Base-by-base conservation (phyloP, 371 early-diverging fungal genomes). In the Nematocida sp. region DNA sequence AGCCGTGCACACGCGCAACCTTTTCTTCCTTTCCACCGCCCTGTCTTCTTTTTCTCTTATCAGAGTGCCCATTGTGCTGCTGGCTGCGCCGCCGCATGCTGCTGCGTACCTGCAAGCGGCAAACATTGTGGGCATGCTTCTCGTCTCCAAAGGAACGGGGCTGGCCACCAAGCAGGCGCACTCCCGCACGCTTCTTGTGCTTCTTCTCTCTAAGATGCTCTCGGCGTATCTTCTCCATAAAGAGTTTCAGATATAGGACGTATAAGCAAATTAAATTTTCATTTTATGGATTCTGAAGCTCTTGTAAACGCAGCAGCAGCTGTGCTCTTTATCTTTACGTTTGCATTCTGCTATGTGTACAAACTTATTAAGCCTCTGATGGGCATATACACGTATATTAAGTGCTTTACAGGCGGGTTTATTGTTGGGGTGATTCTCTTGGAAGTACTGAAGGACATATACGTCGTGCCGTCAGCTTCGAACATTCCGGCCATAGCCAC, bases 371-470 rank as follows among this genome's bases (percentile, higher is more conserved):
- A 40, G 40, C 57, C 76, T 0, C 29, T 46, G 21, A 62, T 57
- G 34, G 67, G 56, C 19, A 38, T 80, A 17, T 66, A 74, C 27
- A 41, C 52, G 2, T 76, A 80, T 70, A 54, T 76, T 19, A 80
- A 80, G 52, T 80, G 80, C 46, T 62, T 80, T 21, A 53, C 80
- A 17, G 77, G 80, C 5, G 80, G 80, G 17, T 65, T 80, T 45
- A 76, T 80, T 32, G 56, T 80, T 21, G 62, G 64, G 19, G 67
- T 76, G 17, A 80, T 78, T 29, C 75, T 80, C 19, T 62, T 80
- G 38, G 76, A 80, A 49, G 76, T 78, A 32, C 62, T 78, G 31
- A 64, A 65, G 23, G 76, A 80, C 63, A 53, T 80, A 13, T 80
- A 80, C 45, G 32, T 32, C 23, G 31, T 34, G 11, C 25, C 58